Conservation (phyloP, 345 rosid genomes). For the Balakata baccata region DNA sequence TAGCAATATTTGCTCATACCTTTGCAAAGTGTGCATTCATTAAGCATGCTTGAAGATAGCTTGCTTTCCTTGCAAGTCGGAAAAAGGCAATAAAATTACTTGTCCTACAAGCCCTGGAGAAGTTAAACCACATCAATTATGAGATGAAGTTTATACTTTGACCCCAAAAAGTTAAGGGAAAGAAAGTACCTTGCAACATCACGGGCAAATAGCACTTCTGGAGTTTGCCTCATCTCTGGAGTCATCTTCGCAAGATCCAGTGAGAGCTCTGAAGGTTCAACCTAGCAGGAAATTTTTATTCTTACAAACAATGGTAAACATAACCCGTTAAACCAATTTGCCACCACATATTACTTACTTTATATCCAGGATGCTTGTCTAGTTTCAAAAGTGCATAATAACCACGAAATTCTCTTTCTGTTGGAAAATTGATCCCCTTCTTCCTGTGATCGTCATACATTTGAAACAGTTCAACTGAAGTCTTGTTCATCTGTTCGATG, state of each 20-base stretch:
- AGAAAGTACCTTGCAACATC: conserved; percentile 78
- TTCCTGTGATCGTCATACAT: conserved; percentile 97
- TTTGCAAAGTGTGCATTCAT: conserved; percentile 99
- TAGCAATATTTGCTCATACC: conserved; percentile 41
- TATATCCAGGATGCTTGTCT: conserved; percentile 99
- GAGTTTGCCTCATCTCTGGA: conserved; percentile 84
- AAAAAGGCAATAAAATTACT: conserved; percentile 86
- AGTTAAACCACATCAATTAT: conserved; percentile 28
- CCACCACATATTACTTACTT: conserved; percentile 46
- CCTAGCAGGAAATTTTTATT: conserved; percentile 46
- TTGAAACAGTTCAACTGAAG: conserved; percentile 95
- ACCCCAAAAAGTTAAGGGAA: conserved; percentile 3
- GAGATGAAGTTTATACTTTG: conserved; percentile 30
- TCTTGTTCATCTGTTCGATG: conserved; percentile 98
- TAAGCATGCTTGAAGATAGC: conserved; percentile 93
- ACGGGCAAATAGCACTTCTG: conserved; percentile 88
- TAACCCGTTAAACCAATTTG: conserved; percentile 22
- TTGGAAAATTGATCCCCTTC: conserved; percentile 64
- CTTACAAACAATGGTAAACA: conserved; percentile 12
- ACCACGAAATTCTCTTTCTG: conserved; percentile 94
- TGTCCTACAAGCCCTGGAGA: conserved; percentile 83
- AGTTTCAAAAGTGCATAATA: conserved; percentile 98
- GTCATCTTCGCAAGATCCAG: conserved; percentile 98
- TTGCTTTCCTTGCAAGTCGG: conserved; percentile 85
- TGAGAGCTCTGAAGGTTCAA: conserved; percentile 97